Conservation (phyloP, 2,329 filamentous ascomycete genomes). For the Gnomoniopsis smithogilvyi region DNA sequence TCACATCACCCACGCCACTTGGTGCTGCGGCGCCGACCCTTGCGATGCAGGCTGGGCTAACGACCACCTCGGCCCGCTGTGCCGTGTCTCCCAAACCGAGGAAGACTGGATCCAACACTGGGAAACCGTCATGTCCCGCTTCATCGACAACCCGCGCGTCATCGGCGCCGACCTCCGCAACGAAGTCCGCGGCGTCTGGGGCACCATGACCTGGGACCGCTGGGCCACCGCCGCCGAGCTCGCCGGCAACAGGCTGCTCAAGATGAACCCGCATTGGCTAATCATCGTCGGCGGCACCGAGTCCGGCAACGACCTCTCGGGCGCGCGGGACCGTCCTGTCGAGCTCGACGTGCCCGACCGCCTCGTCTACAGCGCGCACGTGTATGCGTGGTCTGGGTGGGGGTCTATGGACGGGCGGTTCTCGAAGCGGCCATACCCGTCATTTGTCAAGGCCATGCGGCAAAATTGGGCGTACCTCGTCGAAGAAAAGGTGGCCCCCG, state of each 20-base stretch:
- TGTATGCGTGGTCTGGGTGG: constrained; percentile 71
- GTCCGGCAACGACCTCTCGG: constrained; percentile 62
- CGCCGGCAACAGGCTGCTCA: constrained; percentile 58
- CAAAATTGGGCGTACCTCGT: constrained; percentile 66
- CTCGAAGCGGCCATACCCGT: constrained; percentile 55
- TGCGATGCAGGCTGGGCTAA: constrained; percentile 68
- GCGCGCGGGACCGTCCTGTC: constrained; percentile 54
- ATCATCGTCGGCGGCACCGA: constrained; percentile 67
- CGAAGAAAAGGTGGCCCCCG: constrained; percentile 52
- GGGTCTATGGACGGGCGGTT: constrained; percentile 58
- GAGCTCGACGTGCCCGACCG: constrained; percentile 49
- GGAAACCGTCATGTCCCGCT: constrained; percentile 60
- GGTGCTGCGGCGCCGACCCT: constrained; percentile 67
- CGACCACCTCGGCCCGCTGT: constrained; percentile 57
- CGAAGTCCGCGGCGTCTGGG: constrained; percentile 67
- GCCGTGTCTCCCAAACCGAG: constrained; percentile 60
- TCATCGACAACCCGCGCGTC: constrained; percentile 57
- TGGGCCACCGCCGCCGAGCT: constrained; percentile 64
- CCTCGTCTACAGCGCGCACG: constrained; percentile 66
- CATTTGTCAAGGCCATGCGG: constrained; percentile 61
- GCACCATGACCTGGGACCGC: constrained; percentile 62
- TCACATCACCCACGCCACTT: constrained; percentile 66
- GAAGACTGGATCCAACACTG: constrained; percentile 65
- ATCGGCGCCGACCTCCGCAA: constrained; percentile 67
- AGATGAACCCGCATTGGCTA: constrained; percentile 60